A percentile compares a stretch with the other conserved stretches of the same genome.
These are phyloP conservation scores for Mortierella claussenii DNA, from an alignment of 192 early-diverging fungal genomes.

Conservation along the genomic window DNA sequence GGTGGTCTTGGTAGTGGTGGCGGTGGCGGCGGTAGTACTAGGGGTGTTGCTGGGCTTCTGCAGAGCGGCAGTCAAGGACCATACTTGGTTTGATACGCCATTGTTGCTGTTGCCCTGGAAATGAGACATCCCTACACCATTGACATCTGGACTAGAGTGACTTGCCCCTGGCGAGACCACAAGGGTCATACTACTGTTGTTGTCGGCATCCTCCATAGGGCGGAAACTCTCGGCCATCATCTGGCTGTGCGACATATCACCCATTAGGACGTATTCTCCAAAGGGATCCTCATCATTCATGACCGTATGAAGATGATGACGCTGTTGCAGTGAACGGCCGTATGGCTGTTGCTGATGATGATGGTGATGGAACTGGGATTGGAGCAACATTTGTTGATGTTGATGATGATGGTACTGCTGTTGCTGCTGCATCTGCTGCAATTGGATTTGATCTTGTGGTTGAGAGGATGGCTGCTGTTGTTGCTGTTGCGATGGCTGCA, in stretches of 20 bases:
- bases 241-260: slow-evolving; percentile 27
- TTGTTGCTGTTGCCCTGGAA: slow-evolving; percentile 4
- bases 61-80: slow-evolving; percentile 40
- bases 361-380: slow-evolving; percentile 22
- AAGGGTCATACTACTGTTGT: slow-evolving; percentile 7
- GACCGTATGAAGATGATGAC: slow-evolving; percentile 6
- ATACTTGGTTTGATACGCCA: slow-evolving; percentile 16
- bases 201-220: slow-evolving; percentile 18
- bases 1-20: slow-evolving; percentile 36
- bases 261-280: slow-evolving; percentile 45
- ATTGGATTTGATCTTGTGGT: slow-evolving; percentile 20
- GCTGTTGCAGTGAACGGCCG: slow-evolving; percentile 8
- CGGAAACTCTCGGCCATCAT: slow-evolving; percentile 22
- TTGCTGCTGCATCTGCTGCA: slow-evolving; percentile 30
- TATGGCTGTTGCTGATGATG: slow-evolving; percentile 20
- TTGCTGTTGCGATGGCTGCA: slow-evolving; percentile 22
- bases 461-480: slow-evolving; percentile 21
- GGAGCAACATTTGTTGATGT: slow-evolving; percentile 35
- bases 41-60: slow-evolving; percentile 48
- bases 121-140: slow-evolving; percentile 1
- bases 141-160: slow-evolving; percentile 18
- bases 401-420: slow-evolving; percentile 36
- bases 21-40: too few relatives aligned
- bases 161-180: not conserved
- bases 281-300: slow-evolving; percentile 52